These are phyloP conservation scores for Clavulina sp. DNA, from an alignment of 768 basidiomycete genomes.

Conservation along the genomic window DNA sequence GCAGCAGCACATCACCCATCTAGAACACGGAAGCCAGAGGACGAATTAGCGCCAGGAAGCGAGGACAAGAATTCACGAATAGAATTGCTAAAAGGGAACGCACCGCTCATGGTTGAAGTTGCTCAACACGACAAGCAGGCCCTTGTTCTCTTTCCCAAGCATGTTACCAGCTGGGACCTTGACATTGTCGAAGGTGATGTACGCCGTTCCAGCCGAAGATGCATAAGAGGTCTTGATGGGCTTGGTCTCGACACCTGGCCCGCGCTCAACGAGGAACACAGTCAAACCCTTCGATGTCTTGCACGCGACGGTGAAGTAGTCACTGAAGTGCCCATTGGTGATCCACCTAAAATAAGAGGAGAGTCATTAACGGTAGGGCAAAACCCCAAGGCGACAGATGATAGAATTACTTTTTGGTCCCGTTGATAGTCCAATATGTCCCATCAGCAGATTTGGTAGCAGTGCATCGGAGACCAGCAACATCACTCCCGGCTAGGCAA, in stretches of 20 bases:
- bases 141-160: conserved; percentile 61
- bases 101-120: conserved; percentile 94
- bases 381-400: conserved; percentile 64
- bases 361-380: conserved; percentile 62
- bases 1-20: conserved; percentile 71
- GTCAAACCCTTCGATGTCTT: conserved; percentile 56
- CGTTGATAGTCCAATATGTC: conserved; percentile 15
- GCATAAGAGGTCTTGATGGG: conserved; percentile 82
- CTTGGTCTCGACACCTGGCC: conserved; percentile 68
- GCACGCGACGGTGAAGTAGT: conserved; percentile 54
- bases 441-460: conserved; percentile 11
- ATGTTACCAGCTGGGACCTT: conserved; percentile 78
- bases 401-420: conserved; percentile 40
- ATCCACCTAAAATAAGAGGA: conserved; percentile 88
- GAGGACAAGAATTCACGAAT: neutral
- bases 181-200: conserved; percentile 67
- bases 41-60: neutral
- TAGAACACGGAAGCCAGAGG: neutral
- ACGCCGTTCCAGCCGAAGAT: conserved; percentile 68
- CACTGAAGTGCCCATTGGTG: conserved; percentile 43
- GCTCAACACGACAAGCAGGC: conserved; percentile 43
- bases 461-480: conserved; percentile 37
- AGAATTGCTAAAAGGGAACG: conserved; percentile 13
- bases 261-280: conserved; percentile 68
- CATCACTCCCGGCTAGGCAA: conserved; percentile 77